phyloP scores from a whole-genome alignment of 2,329 filamentous ascomycete species.

The Byssothecium circinans region DNA sequence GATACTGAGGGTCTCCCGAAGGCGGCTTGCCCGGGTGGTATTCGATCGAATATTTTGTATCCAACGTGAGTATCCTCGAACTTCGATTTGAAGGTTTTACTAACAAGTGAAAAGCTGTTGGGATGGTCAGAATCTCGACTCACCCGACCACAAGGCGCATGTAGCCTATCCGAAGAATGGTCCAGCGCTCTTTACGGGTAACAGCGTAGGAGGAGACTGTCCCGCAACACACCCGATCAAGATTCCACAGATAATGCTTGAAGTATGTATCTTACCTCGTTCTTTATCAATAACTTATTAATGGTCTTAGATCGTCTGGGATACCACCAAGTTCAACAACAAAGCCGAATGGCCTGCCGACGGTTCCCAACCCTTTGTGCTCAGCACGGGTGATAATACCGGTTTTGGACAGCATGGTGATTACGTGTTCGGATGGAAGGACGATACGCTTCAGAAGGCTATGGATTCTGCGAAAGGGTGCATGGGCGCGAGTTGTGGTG shows the following conservation, averaged over 20 bases:
- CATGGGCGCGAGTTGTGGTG: conserved; percentile 31
- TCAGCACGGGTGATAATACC: conserved; percentile 27
- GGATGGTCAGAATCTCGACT: conserved; percentile 54
- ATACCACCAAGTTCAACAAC: conserved; percentile 44
- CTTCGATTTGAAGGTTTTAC: not conserved
- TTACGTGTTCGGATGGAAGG: conserved; percentile 38
- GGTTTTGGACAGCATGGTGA: conserved; percentile 26
- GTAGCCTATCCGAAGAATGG: conserved; percentile 47
- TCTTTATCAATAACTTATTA: not conserved
- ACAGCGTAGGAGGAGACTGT: conserved; percentile 40
- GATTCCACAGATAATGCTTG: conserved; percentile 52
- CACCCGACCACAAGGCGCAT: conserved; percentile 60
- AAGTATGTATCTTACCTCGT: conserved; percentile 25
- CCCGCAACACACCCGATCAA: conserved; percentile 48
- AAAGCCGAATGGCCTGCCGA: conserved; percentile 36
- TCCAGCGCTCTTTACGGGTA: conserved; percentile 24
- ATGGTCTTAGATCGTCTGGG: conserved; percentile 43
- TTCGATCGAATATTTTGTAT: conserved; percentile 24
- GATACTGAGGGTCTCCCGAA: conserved; percentile 17
- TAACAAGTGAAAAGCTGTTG: conserved; percentile 21
- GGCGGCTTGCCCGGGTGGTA: conserved; percentile 19
- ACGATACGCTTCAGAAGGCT: conserved; percentile 31
- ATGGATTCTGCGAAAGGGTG: conserved; percentile 34
- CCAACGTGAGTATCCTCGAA: conserved; percentile 13
- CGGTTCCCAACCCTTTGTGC: conserved; percentile 30